Conservation (phyloP, 2,329 filamentous ascomycete species). For the Trichophyton equinum region DNA sequence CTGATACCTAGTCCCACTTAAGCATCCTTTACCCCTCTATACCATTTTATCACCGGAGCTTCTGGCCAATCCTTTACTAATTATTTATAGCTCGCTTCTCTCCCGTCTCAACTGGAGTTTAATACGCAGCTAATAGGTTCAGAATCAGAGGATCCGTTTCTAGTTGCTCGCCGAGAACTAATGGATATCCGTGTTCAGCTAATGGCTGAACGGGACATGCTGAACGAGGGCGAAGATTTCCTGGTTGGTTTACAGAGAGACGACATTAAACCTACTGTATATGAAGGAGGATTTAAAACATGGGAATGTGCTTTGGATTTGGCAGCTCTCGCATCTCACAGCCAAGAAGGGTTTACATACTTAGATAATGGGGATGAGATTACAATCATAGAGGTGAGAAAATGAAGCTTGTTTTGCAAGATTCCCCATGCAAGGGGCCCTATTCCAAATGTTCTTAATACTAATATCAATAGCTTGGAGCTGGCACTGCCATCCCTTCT, state of each 20-base stretch:
- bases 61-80: not conserved
- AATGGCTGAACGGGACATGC: slow-evolving; percentile 43
- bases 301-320: slow-evolving; percentile 55
- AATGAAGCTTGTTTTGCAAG: not conserved
- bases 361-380: slow-evolving; percentile 19
- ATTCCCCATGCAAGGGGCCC: not conserved
- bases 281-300: slow-evolving; percentile 57
- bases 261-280: slow-evolving; percentile 48
- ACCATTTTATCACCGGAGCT: too few relatives aligned
- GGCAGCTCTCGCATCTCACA: slow-evolving; percentile 19
- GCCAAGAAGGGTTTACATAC: slow-evolving; percentile 19
- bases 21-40: too few relatives aligned
- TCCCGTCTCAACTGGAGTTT: slow-evolving; percentile 50
- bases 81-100: slow-evolving; percentile 35
- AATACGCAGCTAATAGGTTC: slow-evolving; percentile 36
- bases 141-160: slow-evolving; percentile 10
- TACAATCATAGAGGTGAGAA: slow-evolving; percentile 30
- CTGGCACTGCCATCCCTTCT: slow-evolving; percentile 49
- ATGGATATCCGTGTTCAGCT: slow-evolving; percentile 53
- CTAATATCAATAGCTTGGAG: slow-evolving; percentile 38
- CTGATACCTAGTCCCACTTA: too few relatives aligned
- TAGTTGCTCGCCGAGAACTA: slow-evolving; percentile 45
- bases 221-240: slow-evolving; percentile 32
- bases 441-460: not conserved
- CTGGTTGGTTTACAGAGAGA: slow-evolving; percentile 40